Percentiles rank a stretch among this genome's conserved stretches.
These are phyloP conservation scores for Papilionanthe hybrid DNA, from an alignment of 116 monocot genomes.

Conservation along the genomic window DNA sequence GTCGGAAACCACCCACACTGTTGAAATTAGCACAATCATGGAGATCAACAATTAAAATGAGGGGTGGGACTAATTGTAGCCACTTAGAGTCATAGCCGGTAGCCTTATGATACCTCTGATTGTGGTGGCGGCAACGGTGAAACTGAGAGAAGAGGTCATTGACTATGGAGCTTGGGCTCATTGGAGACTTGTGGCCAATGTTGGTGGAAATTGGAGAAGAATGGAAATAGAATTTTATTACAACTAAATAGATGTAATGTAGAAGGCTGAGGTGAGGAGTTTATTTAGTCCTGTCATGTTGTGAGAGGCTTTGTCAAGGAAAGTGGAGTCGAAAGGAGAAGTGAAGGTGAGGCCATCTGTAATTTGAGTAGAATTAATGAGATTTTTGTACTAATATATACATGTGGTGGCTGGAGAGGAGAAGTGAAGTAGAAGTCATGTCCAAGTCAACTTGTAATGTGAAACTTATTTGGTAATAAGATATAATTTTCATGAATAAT, in stretches of 20 bases:
- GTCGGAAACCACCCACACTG: slow-evolving; percentile 54
- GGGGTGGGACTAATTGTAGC: slow-evolving; percentile 18
- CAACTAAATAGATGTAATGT: slow-evolving; percentile 33
- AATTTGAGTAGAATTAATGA: not conserved
- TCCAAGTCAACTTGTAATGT: no score
- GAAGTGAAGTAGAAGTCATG: no score
- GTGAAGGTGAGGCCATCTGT: not conserved
- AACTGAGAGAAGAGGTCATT: slow-evolving; percentile 24
- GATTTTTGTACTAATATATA: not conserved
- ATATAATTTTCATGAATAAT: no score
- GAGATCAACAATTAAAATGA: slow-evolving; percentile 48
- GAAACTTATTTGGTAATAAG: no score
- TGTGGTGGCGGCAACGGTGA: slow-evolving; percentile 17
- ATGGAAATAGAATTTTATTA: slow-evolving; percentile 14
- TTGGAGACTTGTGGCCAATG: not conserved
- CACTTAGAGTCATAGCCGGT: slow-evolving; percentile 28
- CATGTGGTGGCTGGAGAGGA: not conserved
- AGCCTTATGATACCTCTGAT: slow-evolving; percentile 1
- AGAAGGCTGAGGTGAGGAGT: slow-evolving; percentile 27
- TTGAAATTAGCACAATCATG: slow-evolving; percentile 60
- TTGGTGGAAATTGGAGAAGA: slow-evolving; percentile 8
- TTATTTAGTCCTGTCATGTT: slow-evolving; percentile 8
- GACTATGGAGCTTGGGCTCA: not conserved
- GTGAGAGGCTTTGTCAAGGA: not conserved
- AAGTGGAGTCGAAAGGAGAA: not conserved